Conservation (phyloP, 495 filamentous ascomycete species). For the Rostrohypoxylon terebratum region DNA sequence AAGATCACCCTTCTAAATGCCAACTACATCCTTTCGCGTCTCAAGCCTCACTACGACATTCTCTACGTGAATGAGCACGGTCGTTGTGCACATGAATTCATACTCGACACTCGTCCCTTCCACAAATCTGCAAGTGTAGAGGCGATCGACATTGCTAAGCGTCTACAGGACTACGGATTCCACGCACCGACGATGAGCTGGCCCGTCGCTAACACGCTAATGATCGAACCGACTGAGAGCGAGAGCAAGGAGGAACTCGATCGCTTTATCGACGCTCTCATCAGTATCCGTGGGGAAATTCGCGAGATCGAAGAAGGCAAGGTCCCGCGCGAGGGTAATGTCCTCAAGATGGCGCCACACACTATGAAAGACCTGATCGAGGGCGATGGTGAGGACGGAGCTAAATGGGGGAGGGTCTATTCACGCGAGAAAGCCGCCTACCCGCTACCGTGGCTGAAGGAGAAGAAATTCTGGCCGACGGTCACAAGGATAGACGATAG, state of each 20-base stretch:
- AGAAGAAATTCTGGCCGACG: conserved; percentile 99
- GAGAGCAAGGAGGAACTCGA: conserved; percentile 95
- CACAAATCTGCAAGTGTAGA: conserved; percentile 88
- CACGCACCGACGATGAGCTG: conserved; percentile 99
- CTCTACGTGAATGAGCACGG: conserved; percentile 90
- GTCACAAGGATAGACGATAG: conserved; percentile 92
- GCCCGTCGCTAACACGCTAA: conserved; percentile 95
- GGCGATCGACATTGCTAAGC: conserved; percentile 97
- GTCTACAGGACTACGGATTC: conserved; percentile 98
- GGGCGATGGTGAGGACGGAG: conserved; percentile 60
- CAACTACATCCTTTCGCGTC: conserved; percentile 94
- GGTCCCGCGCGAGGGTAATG: conserved; percentile 82
- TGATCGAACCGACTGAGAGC: conserved; percentile 98
- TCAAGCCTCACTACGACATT: conserved; percentile 90
- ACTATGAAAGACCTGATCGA: conserved; percentile 82
- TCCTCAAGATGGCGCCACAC: conserved; percentile 93
- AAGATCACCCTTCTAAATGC: conserved; percentile 95
- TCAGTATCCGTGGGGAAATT: conserved; percentile 90
- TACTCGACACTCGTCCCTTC: conserved; percentile 90
- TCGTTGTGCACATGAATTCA: conserved; percentile 98
- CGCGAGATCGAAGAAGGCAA: conserved; percentile 83
- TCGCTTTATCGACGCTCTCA: conserved; percentile 92
- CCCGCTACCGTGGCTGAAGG: conserved; percentile 82
- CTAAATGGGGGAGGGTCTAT: conserved; percentile 83
- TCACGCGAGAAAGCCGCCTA: conserved; percentile 87